Conservation (phyloP, 139 green algal genomes). For the Mesostigma viride region DNA sequence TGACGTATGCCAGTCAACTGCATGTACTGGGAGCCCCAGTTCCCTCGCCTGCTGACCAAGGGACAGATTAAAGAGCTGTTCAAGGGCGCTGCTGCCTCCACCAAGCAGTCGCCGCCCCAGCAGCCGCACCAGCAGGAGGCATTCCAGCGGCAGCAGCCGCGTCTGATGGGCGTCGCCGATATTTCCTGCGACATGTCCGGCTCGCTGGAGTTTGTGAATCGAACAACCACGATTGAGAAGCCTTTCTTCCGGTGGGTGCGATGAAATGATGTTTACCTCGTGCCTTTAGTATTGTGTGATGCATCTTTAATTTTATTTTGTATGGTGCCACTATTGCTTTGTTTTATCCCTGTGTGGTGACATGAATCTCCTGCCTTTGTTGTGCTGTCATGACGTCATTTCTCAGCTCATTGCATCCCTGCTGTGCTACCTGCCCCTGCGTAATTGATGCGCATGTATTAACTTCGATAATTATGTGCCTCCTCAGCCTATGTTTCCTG, state of each 20-base stretch:
- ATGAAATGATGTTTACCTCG: too few species aligned
- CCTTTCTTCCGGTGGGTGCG: conserved; percentile 26
- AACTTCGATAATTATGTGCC: too few species aligned
- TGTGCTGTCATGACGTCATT: too few species aligned
- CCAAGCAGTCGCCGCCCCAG: background rate
- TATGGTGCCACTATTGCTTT: too few species aligned
- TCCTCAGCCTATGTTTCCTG: too few species aligned
- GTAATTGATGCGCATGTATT: too few species aligned
- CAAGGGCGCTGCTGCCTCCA: background rate
- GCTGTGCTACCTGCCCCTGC: too few species aligned
- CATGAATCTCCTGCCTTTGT: background rate
- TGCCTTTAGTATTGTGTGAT: too few species aligned
- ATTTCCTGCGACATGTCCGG: conserved; percentile 28
- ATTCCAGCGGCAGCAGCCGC: background rate
- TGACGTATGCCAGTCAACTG: conserved; percentile 22
- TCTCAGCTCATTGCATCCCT: too few species aligned
- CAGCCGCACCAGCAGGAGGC: background rate
- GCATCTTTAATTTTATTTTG: too few species aligned
- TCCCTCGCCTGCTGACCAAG: conserved; percentile 20
- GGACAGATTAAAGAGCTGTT: conserved; percentile 1
- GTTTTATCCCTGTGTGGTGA: background rate
- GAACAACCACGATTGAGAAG: conserved; percentile 13
- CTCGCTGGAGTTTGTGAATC: conserved; percentile 26
- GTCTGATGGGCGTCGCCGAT: conserved; percentile 23
- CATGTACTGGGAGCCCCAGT: conserved; percentile 28